These are phyloP conservation scores for Microbotryum violaceum DNA, from an alignment of 1,284 basidiomycete genomes.

Conservation along the genomic window DNA sequence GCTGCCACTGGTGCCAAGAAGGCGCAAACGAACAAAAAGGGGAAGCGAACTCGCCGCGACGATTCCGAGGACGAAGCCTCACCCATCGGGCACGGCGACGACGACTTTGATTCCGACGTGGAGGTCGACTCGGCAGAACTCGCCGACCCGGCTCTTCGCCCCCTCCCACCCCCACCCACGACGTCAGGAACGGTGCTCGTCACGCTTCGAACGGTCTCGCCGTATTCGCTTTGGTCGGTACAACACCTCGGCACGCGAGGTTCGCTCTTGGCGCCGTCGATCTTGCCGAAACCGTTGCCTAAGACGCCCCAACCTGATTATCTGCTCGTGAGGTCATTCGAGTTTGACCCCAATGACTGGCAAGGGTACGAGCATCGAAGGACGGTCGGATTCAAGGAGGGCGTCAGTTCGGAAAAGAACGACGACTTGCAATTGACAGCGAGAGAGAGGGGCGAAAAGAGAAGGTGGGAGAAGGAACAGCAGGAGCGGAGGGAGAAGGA, in stretches of 20 bases:
- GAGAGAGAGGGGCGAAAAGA: constrained; percentile 13
- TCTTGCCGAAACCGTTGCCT: constrained; percentile 36
- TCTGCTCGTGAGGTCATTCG: constrained; percentile 69
- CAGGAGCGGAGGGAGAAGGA: neutral
- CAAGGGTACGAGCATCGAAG: constrained; percentile 82
- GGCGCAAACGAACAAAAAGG: neutral
- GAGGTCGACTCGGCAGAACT: constrained; percentile 10
- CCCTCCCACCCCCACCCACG: constrained; percentile 38
- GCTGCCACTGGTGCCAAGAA: neutral
- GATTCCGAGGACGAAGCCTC: constrained; percentile 2
- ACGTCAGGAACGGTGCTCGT: constrained; percentile 60
- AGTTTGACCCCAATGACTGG: constrained; percentile 65
- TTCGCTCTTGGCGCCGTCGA: constrained; percentile 48
- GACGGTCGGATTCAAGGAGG: constrained; percentile 64
- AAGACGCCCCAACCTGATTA: constrained; percentile 56
- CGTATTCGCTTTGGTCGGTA: constrained; percentile 77
- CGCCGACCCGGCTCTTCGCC: neutral
- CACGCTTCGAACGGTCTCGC: constrained; percentile 75
- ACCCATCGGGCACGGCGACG: constrained; percentile 33
- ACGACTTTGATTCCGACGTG: constrained; percentile 17
- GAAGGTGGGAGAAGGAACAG: constrained; percentile 6
- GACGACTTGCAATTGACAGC: constrained; percentile 18
- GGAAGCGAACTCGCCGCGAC: neutral
- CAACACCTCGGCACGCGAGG: constrained; percentile 59
- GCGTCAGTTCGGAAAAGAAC: constrained; percentile 10